Evolutionary conservation across 2,329 filamentous ascomycete genomes (phyloP), one percentile per base, ranked within the genome.

Genomic region (Alternaria metachromatica): DNA sequence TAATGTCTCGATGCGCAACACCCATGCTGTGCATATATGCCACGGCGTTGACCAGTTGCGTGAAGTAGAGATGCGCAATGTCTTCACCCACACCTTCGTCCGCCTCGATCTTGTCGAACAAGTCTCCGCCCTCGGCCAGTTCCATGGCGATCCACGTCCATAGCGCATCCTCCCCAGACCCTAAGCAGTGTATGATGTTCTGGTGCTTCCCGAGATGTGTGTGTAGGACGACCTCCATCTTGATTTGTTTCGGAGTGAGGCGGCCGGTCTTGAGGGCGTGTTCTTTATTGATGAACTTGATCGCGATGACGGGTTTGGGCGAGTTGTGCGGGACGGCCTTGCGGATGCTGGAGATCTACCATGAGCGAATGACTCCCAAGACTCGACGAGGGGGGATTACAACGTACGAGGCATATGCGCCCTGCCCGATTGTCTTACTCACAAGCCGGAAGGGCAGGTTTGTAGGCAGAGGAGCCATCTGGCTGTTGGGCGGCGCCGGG

Each of bases 91-190:
- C 93, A 51, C 96, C 96, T 48, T 95, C 92, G 80, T 99, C 96
- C 18, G 96, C 94, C 82, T 99, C 96, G 72, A 99, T 98, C 84
- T 99, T 99, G 88, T 99, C 96, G 80, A 99, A 99, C 8, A 99
- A 86, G 78, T 99, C 96, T 11, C 96, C 96, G 45, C 96, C 96
- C 73, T 96, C 93, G 49, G 96, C 96, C 71, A 93, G 91, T 81
- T 99, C 96, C 94, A 99, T 97, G 43, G 94, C 95, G 72, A 99
- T 97, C 96, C 96, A 99, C 72, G 92, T 89, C 95, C 96, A 99
- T 18, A 90, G 83, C 0, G 85, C 76, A 78, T 99, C 94, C 79
- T 97, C 93, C 58, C 94, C 95, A 2, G 90, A 92, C 45, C 91
- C 90, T 72, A 96, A 94, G 87, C 93, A 97, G 76, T 93, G 91